Evolutionary conservation across 345 rosid species (phyloP).

Genomic region (Eucalyptus globulus): DNA sequence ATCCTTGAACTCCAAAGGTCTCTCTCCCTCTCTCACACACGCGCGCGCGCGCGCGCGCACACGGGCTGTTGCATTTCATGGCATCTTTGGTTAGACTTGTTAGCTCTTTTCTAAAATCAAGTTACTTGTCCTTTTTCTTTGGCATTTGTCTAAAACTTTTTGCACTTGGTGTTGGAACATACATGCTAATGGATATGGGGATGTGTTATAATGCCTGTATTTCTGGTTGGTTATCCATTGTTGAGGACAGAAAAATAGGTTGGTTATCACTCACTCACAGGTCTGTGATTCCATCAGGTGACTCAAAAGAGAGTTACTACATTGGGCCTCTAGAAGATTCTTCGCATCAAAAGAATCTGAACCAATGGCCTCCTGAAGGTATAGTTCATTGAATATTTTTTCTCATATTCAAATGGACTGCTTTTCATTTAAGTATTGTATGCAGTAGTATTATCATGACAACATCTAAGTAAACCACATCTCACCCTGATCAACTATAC

Average conservation of each 20-base stretch:
- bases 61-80: background rate
- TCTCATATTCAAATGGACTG: background rate
- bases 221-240: background rate
- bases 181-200: background rate
- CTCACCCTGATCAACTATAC: background rate
- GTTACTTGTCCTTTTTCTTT: background rate
- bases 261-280: background rate
- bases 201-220: background rate
- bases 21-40: background rate
- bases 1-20: slow-evolving; percentile 22
- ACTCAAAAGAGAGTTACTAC: slow-evolving; percentile 59
- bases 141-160: background rate
- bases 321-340: slow-evolving; percentile 46
- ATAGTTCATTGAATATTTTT: background rate
- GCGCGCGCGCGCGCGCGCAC: accelerated
- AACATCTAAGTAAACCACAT: background rate
- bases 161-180: background rate
- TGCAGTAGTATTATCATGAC: background rate
- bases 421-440: background rate
- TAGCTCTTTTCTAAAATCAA: background rate
- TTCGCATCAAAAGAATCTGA: slow-evolving; percentile 11
- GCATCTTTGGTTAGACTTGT: background rate
- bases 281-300: slow-evolving; percentile 30
- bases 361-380: slow-evolving; percentile 79
- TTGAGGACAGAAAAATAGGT: background rate